phyloP scores from a whole-genome alignment of 2,329 filamentous ascomycete species.

The Aspergillus glaucus region DNA sequence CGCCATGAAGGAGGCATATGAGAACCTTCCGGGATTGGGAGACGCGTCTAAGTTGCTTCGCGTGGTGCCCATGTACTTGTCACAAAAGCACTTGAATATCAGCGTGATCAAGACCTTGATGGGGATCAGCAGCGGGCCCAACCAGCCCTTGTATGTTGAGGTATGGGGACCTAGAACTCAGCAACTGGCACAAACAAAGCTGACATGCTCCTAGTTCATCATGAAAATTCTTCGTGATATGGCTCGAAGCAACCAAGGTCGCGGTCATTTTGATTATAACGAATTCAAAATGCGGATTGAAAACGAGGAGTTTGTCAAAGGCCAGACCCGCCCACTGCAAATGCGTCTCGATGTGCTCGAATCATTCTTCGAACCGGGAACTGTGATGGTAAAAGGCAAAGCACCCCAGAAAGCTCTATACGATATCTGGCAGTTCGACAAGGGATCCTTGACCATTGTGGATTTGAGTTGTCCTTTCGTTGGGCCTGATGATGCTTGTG shows the following conservation, averaged over 20 bases:
- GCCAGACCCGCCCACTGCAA: constrained; percentile 51
- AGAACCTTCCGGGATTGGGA: constrained; percentile 26
- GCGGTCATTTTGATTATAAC: constrained; percentile 40
- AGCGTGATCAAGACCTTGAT: constrained; percentile 51
- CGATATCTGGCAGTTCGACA: not conserved
- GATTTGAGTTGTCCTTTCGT: constrained; percentile 70
- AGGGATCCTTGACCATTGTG: constrained; percentile 48
- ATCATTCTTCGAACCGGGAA: constrained; percentile 50
- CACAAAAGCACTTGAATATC: constrained; percentile 45
- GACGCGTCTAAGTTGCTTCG: constrained; percentile 28
- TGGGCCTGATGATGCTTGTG: constrained; percentile 59
- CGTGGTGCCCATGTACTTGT: constrained; percentile 43
- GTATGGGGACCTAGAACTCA: constrained; percentile 1
- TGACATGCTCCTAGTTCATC: constrained; percentile 29
- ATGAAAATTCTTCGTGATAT: constrained; percentile 48
- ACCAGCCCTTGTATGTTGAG: constrained; percentile 48
- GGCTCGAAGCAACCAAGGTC: constrained; percentile 33
- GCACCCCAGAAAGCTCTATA: not conserved
- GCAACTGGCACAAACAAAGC: not conserved
- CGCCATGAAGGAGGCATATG: constrained; percentile 39
- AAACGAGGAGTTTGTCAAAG: constrained; percentile 35
- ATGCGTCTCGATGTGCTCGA: constrained; percentile 59
- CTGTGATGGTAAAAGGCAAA: constrained; percentile 4
- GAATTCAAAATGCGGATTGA: constrained; percentile 37
- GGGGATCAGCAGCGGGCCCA: constrained; percentile 40